Conservation (phyloP, 2,329 filamentous ascomycete genomes). For the Alternaria arbusti region DNA sequence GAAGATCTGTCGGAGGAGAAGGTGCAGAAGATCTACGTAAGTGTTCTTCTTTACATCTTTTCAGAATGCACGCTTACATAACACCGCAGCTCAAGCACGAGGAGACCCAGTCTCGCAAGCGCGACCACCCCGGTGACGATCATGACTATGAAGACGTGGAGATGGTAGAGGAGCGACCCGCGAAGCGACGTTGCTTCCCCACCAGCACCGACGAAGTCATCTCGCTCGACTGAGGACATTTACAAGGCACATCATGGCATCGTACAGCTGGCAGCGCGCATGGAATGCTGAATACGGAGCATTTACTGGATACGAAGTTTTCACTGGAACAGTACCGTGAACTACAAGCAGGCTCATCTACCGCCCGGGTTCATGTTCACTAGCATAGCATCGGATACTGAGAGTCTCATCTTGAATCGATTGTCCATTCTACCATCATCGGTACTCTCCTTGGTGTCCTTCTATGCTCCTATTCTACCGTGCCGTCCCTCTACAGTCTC, state of each 20-base stretch:
- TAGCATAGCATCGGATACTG: not conserved
- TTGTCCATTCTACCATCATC: too few relatives aligned
- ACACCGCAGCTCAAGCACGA: not conserved
- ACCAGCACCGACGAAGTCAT: constrained; percentile 12
- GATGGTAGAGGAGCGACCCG: constrained; percentile 1
- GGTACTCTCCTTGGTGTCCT: not conserved
- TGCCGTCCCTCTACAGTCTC: not conserved
- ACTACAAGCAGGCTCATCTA: not conserved
- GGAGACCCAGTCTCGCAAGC: not conserved
- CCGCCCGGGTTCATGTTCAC: not conserved
- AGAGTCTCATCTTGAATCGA: not conserved
- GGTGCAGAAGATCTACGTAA: not conserved
- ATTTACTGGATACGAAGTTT: not conserved
- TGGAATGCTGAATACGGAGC: not conserved
- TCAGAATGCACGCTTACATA: not conserved
- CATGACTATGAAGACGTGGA: not conserved
- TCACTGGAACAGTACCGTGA: not conserved
- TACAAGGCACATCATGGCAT: not conserved
- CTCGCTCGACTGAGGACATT: constrained; percentile 8
- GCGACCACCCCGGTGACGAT: not conserved
- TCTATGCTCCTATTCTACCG: not conserved
- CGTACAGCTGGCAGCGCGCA: not conserved
- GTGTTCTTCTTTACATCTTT: not conserved
- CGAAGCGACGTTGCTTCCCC: constrained; percentile 11
- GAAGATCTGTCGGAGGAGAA: not conserved